A percentile compares a stretch with the other conserved stretches of the same genome.
Evolutionary conservation across 2,329 filamentous ascomycete species (phyloP).

Genomic region (Pseudogymnoascus sp.): DNA sequence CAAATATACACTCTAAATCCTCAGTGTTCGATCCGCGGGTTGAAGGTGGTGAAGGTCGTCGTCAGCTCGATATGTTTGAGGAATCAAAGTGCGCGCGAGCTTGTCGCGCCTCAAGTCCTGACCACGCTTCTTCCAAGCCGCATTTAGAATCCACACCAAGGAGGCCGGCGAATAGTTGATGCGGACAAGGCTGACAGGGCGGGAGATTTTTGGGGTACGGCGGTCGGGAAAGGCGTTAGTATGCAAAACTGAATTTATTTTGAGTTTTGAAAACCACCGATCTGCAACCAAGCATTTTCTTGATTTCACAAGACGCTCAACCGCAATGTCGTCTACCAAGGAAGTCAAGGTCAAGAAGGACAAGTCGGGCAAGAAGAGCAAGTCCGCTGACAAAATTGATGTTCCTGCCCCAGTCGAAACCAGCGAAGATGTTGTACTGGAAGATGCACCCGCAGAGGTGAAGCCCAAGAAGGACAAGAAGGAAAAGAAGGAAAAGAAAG

Average conservation of each 20-base stretch:
- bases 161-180: neutral
- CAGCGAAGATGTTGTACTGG: neutral
- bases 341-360: conserved; percentile 12
- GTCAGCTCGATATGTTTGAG: neutral
- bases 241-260: conserved; percentile 5
- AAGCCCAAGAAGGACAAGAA: conserved; percentile 15
- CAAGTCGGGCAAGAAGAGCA: conserved; percentile 20
- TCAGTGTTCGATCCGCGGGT: neutral
- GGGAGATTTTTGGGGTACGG: neutral
- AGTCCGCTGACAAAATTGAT: conserved; percentile 17
- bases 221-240: neutral
- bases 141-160: neutral
- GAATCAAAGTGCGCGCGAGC: neutral
- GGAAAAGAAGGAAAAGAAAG: conserved; percentile 26
- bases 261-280: neutral
- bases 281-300: neutral
- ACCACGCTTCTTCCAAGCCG: neutral
- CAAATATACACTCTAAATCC: neutral
- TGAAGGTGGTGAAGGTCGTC: neutral
- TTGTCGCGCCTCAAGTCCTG: neutral
- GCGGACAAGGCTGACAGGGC: conserved; percentile 2
- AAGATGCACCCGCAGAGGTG: neutral
- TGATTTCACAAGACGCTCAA: neutral
- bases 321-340: conserved; percentile 3
- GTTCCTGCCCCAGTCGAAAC: neutral